Conservation (phyloP, 2,329 filamentous ascomycete genomes). For the Exophiala phaeomuriformis region DNA sequence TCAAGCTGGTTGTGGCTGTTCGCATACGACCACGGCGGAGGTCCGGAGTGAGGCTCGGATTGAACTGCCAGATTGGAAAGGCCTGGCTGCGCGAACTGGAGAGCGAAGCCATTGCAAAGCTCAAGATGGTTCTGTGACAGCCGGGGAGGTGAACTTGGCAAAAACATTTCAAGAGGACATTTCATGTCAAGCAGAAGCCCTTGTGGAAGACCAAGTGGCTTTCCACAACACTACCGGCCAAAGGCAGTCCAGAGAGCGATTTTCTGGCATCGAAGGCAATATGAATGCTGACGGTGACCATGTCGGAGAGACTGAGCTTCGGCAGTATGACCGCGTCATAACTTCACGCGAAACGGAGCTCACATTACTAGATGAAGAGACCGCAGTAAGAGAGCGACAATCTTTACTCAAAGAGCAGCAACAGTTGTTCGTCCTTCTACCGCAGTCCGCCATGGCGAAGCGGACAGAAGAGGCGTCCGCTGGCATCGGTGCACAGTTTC, state of each 20-base stretch:
- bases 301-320: constrained; percentile 11
- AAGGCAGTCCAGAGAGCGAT: neutral
- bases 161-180: no score
- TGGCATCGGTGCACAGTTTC: constrained; percentile 22
- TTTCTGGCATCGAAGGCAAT: neutral
- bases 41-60: constrained; percentile 19
- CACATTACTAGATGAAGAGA: constrained; percentile 20
- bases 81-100: neutral
- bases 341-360: constrained; percentile 20
- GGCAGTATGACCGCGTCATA: constrained; percentile 19
- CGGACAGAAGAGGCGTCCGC: constrained; percentile 11
- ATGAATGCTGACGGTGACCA: neutral
- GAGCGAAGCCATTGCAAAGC: constrained; percentile 8
- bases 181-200: no score
- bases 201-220: neutral
- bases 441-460: constrained; percentile 15
- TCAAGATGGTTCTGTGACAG: constrained; percentile 7
- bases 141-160: no score
- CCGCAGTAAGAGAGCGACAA: constrained; percentile 20
- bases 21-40: constrained; percentile 23
- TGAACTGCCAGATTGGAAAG: neutral
- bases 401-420: constrained; percentile 19
- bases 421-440: constrained; percentile 17
- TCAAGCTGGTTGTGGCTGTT: constrained; percentile 23
- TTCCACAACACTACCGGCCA: constrained; percentile 5